These are phyloP conservation scores for Elsinoe batatas DNA, from an alignment of 2,329 filamentous ascomycete species.

Conservation along the genomic window DNA sequence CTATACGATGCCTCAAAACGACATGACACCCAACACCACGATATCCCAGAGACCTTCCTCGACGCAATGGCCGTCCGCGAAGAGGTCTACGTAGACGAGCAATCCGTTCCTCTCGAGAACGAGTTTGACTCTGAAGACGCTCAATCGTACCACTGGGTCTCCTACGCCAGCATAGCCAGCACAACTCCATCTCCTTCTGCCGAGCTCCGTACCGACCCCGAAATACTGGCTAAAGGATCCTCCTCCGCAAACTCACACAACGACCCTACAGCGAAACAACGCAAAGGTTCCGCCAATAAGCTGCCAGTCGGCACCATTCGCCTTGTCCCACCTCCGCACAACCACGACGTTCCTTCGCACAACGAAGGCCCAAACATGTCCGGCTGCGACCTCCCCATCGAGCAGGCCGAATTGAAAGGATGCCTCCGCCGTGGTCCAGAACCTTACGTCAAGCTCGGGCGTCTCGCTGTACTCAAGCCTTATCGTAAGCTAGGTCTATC, in stretches of 20 bases:
- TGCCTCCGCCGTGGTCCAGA: conserved; percentile 53
- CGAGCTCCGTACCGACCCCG: conserved; percentile 17
- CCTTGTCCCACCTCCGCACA: conserved; percentile 70
- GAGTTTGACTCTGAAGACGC: conserved; percentile 76
- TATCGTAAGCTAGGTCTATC: conserved; percentile 57
- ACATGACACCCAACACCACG: conserved; percentile 24
- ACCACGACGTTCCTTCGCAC: conserved; percentile 13
- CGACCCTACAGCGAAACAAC: conserved; percentile 29
- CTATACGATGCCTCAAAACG: conserved; percentile 26
- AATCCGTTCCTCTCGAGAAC: conserved; percentile 48
- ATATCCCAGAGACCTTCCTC: conserved; percentile 36
- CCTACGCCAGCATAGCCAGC: conserved; percentile 58
- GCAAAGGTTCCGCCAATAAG: conserved; percentile 32
- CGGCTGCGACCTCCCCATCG: conserved; percentile 20
- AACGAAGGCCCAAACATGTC: conserved; percentile 19
- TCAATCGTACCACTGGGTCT: conserved; percentile 75
- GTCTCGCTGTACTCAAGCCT: conserved; percentile 58
- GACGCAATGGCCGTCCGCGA: conserved; percentile 50
- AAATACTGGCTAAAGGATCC: neutral
- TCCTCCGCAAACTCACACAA: conserved; percentile 21
- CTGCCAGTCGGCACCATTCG: conserved; percentile 65
- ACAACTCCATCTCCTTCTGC: conserved; percentile 27
- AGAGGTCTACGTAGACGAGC: conserved; percentile 49
- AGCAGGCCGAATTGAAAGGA: conserved; percentile 27
- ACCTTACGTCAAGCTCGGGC: conserved; percentile 72